Base-by-base conservation (phyloP, 1,284 basidiomycete species). In the Mycena citricolor region DNA sequence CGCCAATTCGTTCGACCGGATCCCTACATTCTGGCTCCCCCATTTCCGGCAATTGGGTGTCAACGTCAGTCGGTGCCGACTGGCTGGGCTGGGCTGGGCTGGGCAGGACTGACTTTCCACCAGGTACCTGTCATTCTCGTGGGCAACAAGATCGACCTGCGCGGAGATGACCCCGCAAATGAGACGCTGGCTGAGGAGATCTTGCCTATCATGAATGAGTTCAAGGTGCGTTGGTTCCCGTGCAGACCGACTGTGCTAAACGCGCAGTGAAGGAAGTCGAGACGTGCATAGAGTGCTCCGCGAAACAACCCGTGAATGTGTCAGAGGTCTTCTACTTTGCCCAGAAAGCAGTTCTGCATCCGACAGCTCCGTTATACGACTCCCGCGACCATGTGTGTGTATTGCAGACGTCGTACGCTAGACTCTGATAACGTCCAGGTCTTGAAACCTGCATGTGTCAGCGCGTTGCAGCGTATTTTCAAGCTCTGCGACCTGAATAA, bases 321-420 rank as follows among this genome's bases (percentile, higher is more conserved):
- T 94, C 93, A 23, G 95, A 97, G 65, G 92, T 97, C n/a, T 97
- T 99, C 70, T 98, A 97, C 67, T 98, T 97, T 65, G 95, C 97
- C 1, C 95, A 97, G 67, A 98, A 97, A 63, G 97, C 97, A 5
- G 97, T 99, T 20, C 73, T 98, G 13, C 93, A 98, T 64, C 95
- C 97, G 2, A 97, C 94, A 5, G 95, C 97, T 6, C 95, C 95
- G 4, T 70, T 99, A 19, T 99, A 99, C 65, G 95, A 99, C 66
- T 97, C 94, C 6, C 75, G 94, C 61, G 90, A 97, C 59, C 95
- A 98, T 68, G 90, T 91, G 60, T 40, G 73, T 63, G 20, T 19
- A 24, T 42, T 38, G 35, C 13, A 48, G 17, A 16, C 31, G 32
- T 37, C 41, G 54, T n/a, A n/a, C n/a, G n/a, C 22, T 53, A 22